Percentiles rank a stretch among this genome's conserved stretches.
Evolutionary conservation across 1,139 yeast species (phyloP).

Genomic region (Debaryomycetaceae sp.): DNA sequence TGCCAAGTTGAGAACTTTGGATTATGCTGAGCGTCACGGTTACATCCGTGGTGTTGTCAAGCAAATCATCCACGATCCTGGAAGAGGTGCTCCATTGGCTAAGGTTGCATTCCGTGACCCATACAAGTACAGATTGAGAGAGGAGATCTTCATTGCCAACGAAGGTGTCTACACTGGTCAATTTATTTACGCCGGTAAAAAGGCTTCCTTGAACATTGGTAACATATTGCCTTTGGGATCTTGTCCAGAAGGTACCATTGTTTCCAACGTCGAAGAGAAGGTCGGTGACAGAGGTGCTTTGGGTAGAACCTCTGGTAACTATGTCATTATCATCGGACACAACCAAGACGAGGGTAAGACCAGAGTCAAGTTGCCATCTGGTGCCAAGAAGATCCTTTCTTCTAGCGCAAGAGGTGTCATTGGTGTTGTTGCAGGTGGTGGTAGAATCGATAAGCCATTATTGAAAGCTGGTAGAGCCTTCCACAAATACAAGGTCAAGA

Average conservation of each 20-base stretch:
- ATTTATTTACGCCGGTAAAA: constrained; percentile 98
- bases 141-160: constrained; percentile 98
- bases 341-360: constrained; percentile 98
- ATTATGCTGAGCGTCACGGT: constrained; percentile 99
- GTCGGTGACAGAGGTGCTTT: constrained; percentile 99
- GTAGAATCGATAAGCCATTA: constrained; percentile 99
- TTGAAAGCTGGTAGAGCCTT: constrained; percentile 99
- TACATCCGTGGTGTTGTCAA: constrained; percentile 99
- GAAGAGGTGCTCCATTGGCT: constrained; percentile 99
- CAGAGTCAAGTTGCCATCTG: constrained; percentile 98
- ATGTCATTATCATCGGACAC: constrained; percentile 98
- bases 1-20: constrained; percentile 99
- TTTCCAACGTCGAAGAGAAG: constrained; percentile 97
- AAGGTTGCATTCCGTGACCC: constrained; percentile 99
- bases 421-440: constrained; percentile 99
- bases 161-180: constrained; percentile 99
- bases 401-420: constrained; percentile 99
- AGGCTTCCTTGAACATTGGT: constrained; percentile 96
- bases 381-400: constrained; percentile 94
- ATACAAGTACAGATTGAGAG: constrained; percentile 96
- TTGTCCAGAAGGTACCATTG: constrained; percentile 99
- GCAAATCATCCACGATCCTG: constrained; percentile 98
- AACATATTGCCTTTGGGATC: constrained; percentile 95
- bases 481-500: constrained; percentile 98
- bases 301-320: constrained; percentile 99